phyloP scores from a whole-genome alignment of 306 rosid genomes.

The Leucaena leucocephala region DNA sequence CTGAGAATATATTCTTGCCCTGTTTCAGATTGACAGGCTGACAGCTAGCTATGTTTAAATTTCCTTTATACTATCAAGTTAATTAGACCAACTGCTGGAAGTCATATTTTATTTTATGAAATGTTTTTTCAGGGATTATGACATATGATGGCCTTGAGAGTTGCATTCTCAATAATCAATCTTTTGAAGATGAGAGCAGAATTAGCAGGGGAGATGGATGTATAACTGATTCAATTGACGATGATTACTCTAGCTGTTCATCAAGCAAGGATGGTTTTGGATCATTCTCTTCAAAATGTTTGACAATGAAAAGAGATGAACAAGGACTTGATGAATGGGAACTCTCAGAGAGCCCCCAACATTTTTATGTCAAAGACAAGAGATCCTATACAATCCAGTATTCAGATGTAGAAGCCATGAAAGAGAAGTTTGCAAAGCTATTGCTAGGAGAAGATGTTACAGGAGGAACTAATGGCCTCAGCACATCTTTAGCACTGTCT shows the following conservation, averaged over 20 bases:
- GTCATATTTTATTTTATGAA: slow-evolving; percentile 7
- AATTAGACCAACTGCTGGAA: slow-evolving; percentile 5
- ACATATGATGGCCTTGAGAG: slow-evolving; percentile 86
- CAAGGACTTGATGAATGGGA: slow-evolving; percentile 75
- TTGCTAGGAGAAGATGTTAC: slow-evolving; percentile 90
- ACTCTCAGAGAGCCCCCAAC: slow-evolving; percentile 58
- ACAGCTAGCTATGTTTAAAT: slow-evolving; percentile 26
- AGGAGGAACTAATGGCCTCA: slow-evolving; percentile 79
- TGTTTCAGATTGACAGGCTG: slow-evolving; percentile 41
- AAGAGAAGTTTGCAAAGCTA: slow-evolving; percentile 79
- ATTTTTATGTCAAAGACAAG: slow-evolving; percentile 65
- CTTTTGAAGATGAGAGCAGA: slow-evolving; percentile 75
- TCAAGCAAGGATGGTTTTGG: slow-evolving; percentile 85
- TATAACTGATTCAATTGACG: slow-evolving; percentile 77
- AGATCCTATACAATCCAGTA: slow-evolving; percentile 49
- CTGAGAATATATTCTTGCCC: slow-evolving; percentile 47
- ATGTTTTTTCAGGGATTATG: slow-evolving; percentile 71
- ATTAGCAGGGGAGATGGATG: slow-evolving; percentile 85
- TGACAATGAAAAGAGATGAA: slow-evolving; percentile 61
- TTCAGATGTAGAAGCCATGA: slow-evolving; percentile 81
- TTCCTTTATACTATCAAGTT: slow-evolving; percentile 5
- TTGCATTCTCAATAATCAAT: slow-evolving; percentile 70
- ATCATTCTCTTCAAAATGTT: slow-evolving; percentile 83
- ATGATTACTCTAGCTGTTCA: slow-evolving; percentile 75
- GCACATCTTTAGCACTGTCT: slow-evolving; percentile 79